Percentiles rank a stretch among this genome's conserved stretches.
phyloP scores from a whole-genome alignment of 1,139 yeast genomes.

The Pneumocystis oryctolagi region DNA sequence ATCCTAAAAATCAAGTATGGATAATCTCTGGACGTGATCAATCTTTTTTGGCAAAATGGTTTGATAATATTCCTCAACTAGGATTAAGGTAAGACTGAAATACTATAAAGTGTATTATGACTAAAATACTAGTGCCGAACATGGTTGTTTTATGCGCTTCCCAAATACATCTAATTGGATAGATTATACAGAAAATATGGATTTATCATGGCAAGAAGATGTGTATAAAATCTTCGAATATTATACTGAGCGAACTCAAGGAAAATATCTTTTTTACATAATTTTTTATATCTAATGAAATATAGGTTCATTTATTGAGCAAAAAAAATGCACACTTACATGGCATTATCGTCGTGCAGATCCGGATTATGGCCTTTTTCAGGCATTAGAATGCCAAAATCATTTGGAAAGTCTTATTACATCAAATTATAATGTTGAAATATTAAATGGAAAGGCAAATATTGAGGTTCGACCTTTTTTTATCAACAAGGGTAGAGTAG shows the following conservation, averaged over 20 bases:
- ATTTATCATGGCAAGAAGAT: slow-evolving; percentile 85
- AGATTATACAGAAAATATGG: slow-evolving; percentile 65
- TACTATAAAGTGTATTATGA: not conserved
- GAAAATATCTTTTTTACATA: not conserved
- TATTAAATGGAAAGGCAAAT: slow-evolving; percentile 96
- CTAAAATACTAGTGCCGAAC: slow-evolving; percentile 52
- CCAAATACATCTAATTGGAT: slow-evolving; percentile 54
- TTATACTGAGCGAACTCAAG: slow-evolving; percentile 81
- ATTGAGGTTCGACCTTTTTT: slow-evolving; percentile 89
- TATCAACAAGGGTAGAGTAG: slow-evolving; percentile 95
- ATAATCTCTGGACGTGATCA: slow-evolving; percentile 93
- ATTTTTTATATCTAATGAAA: not conserved
- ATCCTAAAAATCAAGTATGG: slow-evolving; percentile 83
- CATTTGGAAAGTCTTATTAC: slow-evolving; percentile 49
- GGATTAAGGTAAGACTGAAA: slow-evolving; percentile 37
- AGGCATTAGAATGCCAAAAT: slow-evolving; percentile 58
- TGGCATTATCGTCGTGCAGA: slow-evolving; percentile 97
- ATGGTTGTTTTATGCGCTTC: slow-evolving; percentile 84
- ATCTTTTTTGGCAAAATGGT: slow-evolving; percentile 74
- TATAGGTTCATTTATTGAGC: slow-evolving; percentile 55
- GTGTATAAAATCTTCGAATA: slow-evolving; percentile 60
- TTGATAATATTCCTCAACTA: slow-evolving; percentile 46
- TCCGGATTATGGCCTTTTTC: slow-evolving; percentile 79
- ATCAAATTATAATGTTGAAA: slow-evolving; percentile 66
- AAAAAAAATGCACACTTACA: slow-evolving; percentile 82